Evolutionary conservation across 306 rosid species (phyloP).

Genomic region (Malus fusca): DNA sequence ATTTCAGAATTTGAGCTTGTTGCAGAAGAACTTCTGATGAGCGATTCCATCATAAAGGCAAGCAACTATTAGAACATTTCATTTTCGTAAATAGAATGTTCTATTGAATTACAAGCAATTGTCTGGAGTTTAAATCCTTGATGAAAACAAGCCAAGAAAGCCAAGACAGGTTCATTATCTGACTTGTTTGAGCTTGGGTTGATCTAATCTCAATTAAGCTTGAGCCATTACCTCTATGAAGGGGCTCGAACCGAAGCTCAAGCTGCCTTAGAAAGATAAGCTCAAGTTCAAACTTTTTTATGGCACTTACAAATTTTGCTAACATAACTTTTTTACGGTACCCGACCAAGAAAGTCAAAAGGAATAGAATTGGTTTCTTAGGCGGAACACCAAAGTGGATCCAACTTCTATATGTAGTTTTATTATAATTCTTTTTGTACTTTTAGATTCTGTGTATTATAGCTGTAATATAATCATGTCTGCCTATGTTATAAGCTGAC

Average conservation of each 20-base stretch:
- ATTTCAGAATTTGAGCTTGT: conserved; percentile 96
- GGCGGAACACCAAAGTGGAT: neutral
- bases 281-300: neutral
- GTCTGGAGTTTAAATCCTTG: neutral
- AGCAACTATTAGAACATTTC: neutral
- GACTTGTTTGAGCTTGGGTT: neutral
- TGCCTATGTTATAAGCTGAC: neutral
- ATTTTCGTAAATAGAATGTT: neutral
- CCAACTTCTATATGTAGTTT: neutral
- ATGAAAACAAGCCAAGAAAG: neutral
- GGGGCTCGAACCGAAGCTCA: neutral
- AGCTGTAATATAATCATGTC: neutral
- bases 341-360: neutral
- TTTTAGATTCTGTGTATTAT: neutral
- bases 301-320: neutral
- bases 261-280: neutral
- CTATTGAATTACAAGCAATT: neutral
- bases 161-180: neutral
- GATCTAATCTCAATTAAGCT: neutral
- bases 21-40: conserved; percentile 97
- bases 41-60: conserved; percentile 89
- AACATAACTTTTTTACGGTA: neutral
- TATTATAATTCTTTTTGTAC: neutral
- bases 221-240: neutral
- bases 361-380: neutral